Evolutionary conservation across 768 basidiomycete species (phyloP).

Genomic region (Mycena pura): DNA sequence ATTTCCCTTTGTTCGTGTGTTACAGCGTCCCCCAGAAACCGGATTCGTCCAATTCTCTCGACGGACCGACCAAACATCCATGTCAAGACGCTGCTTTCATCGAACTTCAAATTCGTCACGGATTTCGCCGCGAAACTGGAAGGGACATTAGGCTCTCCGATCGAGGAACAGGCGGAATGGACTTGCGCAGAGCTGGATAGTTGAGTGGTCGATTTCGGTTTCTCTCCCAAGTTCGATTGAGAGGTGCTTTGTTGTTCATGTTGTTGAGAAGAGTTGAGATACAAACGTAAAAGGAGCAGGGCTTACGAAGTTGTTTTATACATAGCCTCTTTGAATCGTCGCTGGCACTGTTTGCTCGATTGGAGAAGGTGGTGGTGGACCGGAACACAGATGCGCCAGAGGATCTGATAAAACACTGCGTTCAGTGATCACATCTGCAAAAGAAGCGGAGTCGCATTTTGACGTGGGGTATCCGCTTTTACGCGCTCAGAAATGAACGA

Average conservation of each 20-base stretch:
- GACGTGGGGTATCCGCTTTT: not conserved
- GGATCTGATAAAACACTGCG: conserved; percentile 1
- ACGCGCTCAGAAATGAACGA: not conserved
- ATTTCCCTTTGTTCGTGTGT: not conserved
- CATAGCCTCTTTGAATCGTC: not conserved
- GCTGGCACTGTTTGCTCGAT: not conserved
- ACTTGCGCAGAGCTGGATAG: conserved; percentile 3
- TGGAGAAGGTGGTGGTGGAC: not conserved
- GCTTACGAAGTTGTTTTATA: not conserved
- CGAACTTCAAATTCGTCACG: not conserved
- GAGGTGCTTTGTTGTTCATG: too few relatives aligned
- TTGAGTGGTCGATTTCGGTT: not conserved
- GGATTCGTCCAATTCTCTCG: not conserved
- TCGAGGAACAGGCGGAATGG: not conserved
- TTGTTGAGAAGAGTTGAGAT: not conserved
- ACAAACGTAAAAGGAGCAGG: not conserved
- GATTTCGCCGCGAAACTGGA: not conserved
- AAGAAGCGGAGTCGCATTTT: not conserved
- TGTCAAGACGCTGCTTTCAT: not conserved
- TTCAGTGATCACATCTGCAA: not conserved
- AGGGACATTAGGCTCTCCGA: not conserved
- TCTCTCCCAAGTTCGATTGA: not conserved
- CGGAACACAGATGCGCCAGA: not conserved
- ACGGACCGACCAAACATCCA: not conserved
- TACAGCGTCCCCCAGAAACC: not conserved